A percentile compares a stretch with the other conserved stretches of the same genome.
These are phyloP conservation scores for Zelonia costaricensis DNA, from an alignment of 208 protist species.

Conservation along the genomic window DNA sequence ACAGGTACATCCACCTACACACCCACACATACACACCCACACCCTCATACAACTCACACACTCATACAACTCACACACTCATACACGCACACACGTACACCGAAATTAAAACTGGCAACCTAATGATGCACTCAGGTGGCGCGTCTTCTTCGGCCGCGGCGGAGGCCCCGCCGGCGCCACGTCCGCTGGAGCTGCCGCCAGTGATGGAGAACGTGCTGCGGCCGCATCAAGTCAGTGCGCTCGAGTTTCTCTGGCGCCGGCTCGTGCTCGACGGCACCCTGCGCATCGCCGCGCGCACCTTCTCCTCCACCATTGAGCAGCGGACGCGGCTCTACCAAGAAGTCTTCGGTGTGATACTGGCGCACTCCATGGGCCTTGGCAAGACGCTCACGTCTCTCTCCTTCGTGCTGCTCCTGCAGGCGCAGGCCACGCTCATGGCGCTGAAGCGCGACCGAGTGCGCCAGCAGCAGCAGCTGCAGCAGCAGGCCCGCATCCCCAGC, in stretches of 20 bases:
- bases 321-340: slow-evolving; percentile 50
- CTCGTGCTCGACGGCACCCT: slow-evolving; percentile 73
- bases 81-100: no score
- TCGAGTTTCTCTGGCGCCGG: slow-evolving; percentile 78
- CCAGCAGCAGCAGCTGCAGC: slow-evolving; percentile 13
- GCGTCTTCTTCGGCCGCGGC: no score
- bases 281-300: slow-evolving; percentile 34
- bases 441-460: slow-evolving; percentile 31
- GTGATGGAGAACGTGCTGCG: slow-evolving; percentile 43
- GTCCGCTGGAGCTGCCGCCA: slow-evolving; percentile 23
- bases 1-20: no score
- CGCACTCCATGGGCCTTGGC: slow-evolving; percentile 90
- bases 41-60: background rate
- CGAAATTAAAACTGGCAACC: no score
- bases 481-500: background rate
- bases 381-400: slow-evolving; percentile 81
- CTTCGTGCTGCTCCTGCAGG: slow-evolving; percentile 76
- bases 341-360: slow-evolving; percentile 76
- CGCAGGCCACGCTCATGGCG: slow-evolving; percentile 37
- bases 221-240: slow-evolving; percentile 66
- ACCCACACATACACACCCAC: background rate
- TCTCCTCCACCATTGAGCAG: slow-evolving; percentile 40
- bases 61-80: background rate
- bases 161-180: background rate
- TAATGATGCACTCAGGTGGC: no score